Conservation (phyloP, 2,329 filamentous ascomycete species). For the Talaromyces sp. region DNA sequence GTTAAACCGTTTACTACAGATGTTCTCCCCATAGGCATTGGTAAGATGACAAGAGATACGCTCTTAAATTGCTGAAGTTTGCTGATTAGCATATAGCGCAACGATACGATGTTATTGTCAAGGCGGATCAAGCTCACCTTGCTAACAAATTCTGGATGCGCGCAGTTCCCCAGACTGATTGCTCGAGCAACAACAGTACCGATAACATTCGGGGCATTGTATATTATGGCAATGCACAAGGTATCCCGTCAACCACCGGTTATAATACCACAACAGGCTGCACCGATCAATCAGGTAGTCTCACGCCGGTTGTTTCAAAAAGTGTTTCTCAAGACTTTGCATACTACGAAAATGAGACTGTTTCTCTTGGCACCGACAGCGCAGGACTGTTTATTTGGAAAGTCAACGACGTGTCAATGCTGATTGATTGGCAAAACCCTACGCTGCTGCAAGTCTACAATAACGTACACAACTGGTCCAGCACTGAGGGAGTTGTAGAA, state of each 20-base stretch:
- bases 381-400: conserved; percentile 23
- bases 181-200: conserved; percentile 39
- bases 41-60: conserved; percentile 18
- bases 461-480: conserved; percentile 20
- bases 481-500: conserved; percentile 25
- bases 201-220: conserved; percentile 52
- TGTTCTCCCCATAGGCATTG: conserved; percentile 42
- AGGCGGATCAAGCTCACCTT: conserved; percentile 24
- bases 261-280: conserved; percentile 15
- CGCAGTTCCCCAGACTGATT: conserved; percentile 43
- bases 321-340: neutral
- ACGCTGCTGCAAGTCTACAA: conserved; percentile 24
- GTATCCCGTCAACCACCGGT: conserved; percentile 21
- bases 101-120: conserved; percentile 39
- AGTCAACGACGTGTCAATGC: conserved; percentile 21
- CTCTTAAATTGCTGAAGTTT: neutral
- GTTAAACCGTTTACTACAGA: conserved; percentile 52
- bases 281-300: neutral
- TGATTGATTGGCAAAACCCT: conserved; percentile 19
- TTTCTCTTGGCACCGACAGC: conserved; percentile 24
- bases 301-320: conserved; percentile 2
- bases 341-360: conserved; percentile 1
- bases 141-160: conserved; percentile 41
- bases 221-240: conserved; percentile 31
- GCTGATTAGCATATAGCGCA: conserved; percentile 26